These are phyloP conservation scores for Malassezia sp. DNA, from an alignment of 1,284 basidiomycete genomes.

Conservation along the genomic window DNA sequence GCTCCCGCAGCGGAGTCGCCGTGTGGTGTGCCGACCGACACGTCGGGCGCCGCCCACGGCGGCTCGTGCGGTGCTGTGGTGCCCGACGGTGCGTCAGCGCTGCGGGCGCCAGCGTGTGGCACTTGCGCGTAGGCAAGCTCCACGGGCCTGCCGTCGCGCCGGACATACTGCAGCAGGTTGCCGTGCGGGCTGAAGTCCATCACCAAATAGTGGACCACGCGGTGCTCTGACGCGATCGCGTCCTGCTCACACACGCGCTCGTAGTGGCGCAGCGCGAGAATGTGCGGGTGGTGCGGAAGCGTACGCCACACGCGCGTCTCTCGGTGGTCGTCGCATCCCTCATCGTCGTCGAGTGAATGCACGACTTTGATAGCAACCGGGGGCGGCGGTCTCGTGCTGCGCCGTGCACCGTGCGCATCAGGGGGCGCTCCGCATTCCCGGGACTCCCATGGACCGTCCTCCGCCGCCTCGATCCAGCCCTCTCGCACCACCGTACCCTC, in stretches of 20 bases:
- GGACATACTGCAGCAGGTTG: slow-evolving; percentile 3
- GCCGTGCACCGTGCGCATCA: no score
- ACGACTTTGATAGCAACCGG: slow-evolving; percentile 7
- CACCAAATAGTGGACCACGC: slow-evolving; percentile 1
- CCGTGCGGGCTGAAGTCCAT: slow-evolving; percentile 4
- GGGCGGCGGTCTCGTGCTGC: background rate
- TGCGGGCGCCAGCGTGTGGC: no score
- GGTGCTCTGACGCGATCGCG: background rate
- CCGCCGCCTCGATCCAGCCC: background rate
- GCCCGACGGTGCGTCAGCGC: no score
- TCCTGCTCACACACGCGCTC: background rate
- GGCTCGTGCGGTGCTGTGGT: no score
- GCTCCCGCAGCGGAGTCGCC: no score
- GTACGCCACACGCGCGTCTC: slow-evolving; percentile 2
- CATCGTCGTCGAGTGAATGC: background rate
- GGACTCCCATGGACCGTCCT: background rate
- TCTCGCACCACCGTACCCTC: slow-evolving; percentile 3
- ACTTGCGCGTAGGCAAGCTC: background rate
- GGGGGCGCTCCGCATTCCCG: no score
- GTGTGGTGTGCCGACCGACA: no score
- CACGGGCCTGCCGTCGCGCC: background rate
- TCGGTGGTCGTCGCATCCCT: background rate
- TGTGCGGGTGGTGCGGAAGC: slow-evolving; percentile 7
- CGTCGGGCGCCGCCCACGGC: no score
- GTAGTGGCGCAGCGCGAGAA: slow-evolving; percentile 1